Percentiles rank a stretch among this genome's conserved stretches.
Conservation (phyloP, 2,329 filamentous ascomycete species). For the Apiospora phragmitis region DNA sequence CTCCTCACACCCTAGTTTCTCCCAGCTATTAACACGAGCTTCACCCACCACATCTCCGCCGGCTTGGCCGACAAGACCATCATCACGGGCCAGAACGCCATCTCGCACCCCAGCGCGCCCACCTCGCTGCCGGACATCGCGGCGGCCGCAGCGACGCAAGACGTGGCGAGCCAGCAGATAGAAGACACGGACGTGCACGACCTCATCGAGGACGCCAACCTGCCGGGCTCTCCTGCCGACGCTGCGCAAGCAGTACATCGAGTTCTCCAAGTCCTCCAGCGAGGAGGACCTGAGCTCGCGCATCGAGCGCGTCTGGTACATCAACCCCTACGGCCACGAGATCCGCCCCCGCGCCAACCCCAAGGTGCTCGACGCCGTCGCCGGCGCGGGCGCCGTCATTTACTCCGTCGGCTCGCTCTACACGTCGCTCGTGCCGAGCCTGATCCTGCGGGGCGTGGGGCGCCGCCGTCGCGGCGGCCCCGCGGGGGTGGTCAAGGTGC, state of each 20-base stretch:
- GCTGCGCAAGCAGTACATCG: slow-evolving; percentile 77
- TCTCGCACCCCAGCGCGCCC: slow-evolving; percentile 77
- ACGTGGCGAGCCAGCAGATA: slow-evolving; percentile 34
- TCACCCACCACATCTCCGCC: slow-evolving; percentile 91
- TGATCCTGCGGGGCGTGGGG: slow-evolving; percentile 81
- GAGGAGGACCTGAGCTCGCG: slow-evolving; percentile 75
- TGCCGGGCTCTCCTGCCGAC: slow-evolving; percentile 80
- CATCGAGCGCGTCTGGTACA: slow-evolving; percentile 90
- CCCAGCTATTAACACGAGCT: slow-evolving; percentile 91
- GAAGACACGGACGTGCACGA: slow-evolving; percentile 59
- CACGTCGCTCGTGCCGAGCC: slow-evolving; percentile 81
- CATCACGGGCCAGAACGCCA: slow-evolving; percentile 91
- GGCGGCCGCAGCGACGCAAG: neutral
- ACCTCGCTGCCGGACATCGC: slow-evolving; percentile 47
- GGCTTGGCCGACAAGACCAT: slow-evolving; percentile 72
- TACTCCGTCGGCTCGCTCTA: slow-evolving; percentile 96
- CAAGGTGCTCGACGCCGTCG: slow-evolving; percentile 70
- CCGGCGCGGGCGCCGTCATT: slow-evolving; percentile 66
- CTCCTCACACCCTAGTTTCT: slow-evolving; percentile 77
- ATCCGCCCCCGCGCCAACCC: slow-evolving; percentile 84
- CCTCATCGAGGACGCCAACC: slow-evolving; percentile 74
- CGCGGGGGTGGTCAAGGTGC: slow-evolving; percentile 60
- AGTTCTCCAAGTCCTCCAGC: slow-evolving; percentile 71
- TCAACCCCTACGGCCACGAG: slow-evolving; percentile 97
- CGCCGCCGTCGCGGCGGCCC: slow-evolving; percentile 51